These are phyloP conservation scores for Ceratobasidium sp. DNA, from an alignment of 1,284 basidiomycete species.

Conservation along the genomic window DNA sequence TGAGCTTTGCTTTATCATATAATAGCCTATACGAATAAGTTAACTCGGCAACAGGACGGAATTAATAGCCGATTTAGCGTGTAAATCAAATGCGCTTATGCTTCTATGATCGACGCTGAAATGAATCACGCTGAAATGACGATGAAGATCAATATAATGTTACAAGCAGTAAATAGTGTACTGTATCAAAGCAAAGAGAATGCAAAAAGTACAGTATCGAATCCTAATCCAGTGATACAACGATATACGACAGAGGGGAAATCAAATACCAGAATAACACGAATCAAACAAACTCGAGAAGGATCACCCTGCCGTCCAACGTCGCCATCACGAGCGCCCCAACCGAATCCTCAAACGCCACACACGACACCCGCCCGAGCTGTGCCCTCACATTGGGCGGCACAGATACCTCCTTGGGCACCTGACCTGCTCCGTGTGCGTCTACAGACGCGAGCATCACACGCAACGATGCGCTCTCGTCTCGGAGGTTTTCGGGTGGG, in stretches of 20 bases:
- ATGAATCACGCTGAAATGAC: background rate
- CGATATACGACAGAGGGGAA: background rate
- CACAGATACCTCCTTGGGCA: slow-evolving; percentile 13
- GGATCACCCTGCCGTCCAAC: slow-evolving; percentile 29
- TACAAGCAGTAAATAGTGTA: background rate
- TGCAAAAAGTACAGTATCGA: slow-evolving; percentile 28
- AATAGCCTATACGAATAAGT: too few species aligned
- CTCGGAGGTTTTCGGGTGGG: slow-evolving; percentile 19
- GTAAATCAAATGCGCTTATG: background rate
- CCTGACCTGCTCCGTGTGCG: background rate
- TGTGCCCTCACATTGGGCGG: slow-evolving; percentile 14
- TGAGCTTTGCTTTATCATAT: too few species aligned
- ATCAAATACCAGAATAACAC: background rate
- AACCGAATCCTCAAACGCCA: slow-evolving; percentile 38
- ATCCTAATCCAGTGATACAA: slow-evolving; percentile 21
- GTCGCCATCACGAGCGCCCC: slow-evolving; percentile 32
- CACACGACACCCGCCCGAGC: slow-evolving; percentile 22
- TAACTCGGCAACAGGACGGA: too few species aligned
- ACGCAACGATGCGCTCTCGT: slow-evolving; percentile 31
- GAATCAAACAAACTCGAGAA: slow-evolving; percentile 31
- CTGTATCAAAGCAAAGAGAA: slow-evolving; percentile 4
- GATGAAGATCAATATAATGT: slow-evolving; percentile 12
- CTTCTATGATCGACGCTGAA: slow-evolving; percentile 19
- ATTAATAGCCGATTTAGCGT: background rate
- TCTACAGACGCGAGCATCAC: slow-evolving; percentile 29